Conservation (phyloP, 345 rosid genomes). For the Noccaea bulbosa region DNA sequence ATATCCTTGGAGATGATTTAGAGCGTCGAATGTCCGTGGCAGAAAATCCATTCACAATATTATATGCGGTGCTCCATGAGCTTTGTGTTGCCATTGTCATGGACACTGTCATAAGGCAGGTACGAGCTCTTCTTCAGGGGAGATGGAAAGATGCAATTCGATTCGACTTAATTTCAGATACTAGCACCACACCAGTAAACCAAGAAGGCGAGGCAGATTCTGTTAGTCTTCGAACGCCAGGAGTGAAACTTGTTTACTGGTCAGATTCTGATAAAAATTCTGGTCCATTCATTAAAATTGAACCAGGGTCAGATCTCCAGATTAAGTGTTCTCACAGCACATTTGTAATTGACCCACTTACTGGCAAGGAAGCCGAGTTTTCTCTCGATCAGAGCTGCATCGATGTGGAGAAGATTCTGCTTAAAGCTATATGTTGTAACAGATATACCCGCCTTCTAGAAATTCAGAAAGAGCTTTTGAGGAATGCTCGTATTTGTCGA, state of each 20-base stretch:
- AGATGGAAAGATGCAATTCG: conserved; percentile 97
- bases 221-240: conserved; percentile 76
- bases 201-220: conserved; percentile 91
- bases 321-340: conserved; percentile 78
- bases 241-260: conserved; percentile 88
- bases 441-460: conserved; percentile 91
- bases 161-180: conserved; percentile 81
- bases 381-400: conserved; percentile 82
- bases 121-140: conserved; percentile 79
- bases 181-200: conserved; percentile 57
- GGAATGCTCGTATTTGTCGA: conserved; percentile 66
- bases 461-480: conserved; percentile 86
- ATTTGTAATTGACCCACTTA: conserved; percentile 82
- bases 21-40: conserved; percentile 96
- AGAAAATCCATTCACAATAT: conserved; percentile 75
- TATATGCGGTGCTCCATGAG: conserved; percentile 88
- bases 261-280: conserved; percentile 71
- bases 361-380: conserved; percentile 82
- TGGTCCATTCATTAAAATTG: conserved; percentile 80
- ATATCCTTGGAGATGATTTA: conserved; percentile 88
- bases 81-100: conserved; percentile 84
- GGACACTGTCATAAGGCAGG: conserved; percentile 98
- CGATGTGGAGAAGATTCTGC: conserved; percentile 86
- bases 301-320: conserved; percentile 85
- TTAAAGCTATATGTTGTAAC: conserved; percentile 87